Conservation (phyloP, 2,329 filamentous ascomycete species). For the Blastomyces parvus region DNA sequence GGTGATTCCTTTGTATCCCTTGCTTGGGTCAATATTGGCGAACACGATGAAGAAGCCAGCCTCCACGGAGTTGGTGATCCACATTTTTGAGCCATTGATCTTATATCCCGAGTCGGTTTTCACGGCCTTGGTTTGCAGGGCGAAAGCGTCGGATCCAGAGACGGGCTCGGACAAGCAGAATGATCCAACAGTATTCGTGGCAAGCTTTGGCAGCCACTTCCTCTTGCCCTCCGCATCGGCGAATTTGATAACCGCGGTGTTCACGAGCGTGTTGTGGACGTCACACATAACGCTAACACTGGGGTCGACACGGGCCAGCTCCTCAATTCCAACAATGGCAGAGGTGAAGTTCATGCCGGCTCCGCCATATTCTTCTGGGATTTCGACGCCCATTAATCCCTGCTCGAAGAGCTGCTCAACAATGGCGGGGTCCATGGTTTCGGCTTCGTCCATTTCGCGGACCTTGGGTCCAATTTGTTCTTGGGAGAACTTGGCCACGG, state of each 20-base stretch:
- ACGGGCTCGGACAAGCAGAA: conserved; percentile 91
- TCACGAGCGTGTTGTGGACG: conserved; percentile 96
- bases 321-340: conserved; percentile 93
- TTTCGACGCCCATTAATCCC: conserved; percentile 93
- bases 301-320: conserved; percentile 86
- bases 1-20: conserved; percentile 94
- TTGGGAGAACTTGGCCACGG: conserved; percentile 81
- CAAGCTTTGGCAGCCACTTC: conserved; percentile 79
- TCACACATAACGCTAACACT: conserved; percentile 92
- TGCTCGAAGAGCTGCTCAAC: conserved; percentile 96
- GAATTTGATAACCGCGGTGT: conserved; percentile 82
- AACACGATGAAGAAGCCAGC: conserved; percentile 95
- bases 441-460: conserved; percentile 94
- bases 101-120: conserved; percentile 76
- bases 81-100: conserved; percentile 95
- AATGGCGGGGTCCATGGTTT: conserved; percentile 78
- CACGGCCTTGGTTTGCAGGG: conserved; percentile 79
- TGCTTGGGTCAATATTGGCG: conserved; percentile 82
- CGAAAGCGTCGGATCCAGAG: conserved; percentile 92
- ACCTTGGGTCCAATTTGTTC: conserved; percentile 84
- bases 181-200: conserved; percentile 78
- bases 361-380: conserved; percentile 92
- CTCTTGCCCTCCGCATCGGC: conserved; percentile 68
- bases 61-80: conserved; percentile 97
- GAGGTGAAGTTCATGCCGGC: conserved; percentile 98